Conservation (phyloP, 2,329 filamentous ascomycete genomes). For the Tothia fuscella region DNA sequence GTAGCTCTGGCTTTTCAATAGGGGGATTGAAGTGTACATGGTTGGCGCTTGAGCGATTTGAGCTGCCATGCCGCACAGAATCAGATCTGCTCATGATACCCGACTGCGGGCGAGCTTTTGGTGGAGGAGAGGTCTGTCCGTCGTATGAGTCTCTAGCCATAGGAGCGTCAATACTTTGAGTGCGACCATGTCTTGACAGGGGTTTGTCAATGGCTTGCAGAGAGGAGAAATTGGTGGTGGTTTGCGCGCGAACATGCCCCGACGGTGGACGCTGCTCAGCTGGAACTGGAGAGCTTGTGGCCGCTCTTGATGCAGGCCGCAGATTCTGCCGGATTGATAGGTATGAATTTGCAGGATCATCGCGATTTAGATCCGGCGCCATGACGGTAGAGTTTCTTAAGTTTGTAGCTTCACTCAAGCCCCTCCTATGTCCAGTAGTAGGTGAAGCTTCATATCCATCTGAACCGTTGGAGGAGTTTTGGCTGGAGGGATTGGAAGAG, state of each 20-base stretch:
- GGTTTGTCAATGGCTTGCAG: not conserved
- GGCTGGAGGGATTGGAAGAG: constrained; percentile 57
- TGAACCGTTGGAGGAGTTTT: constrained; percentile 61
- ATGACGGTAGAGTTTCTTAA: constrained; percentile 40
- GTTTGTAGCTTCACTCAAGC: constrained; percentile 58
- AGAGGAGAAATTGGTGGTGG: not conserved
- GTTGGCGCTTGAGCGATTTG: not conserved
- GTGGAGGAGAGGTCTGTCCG: constrained; percentile 32
- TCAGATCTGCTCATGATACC: constrained; percentile 27
- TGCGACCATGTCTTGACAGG: constrained; percentile 2
- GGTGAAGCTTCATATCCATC: constrained; percentile 36
- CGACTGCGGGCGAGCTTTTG: constrained; percentile 32
- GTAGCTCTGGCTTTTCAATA: constrained; percentile 47
- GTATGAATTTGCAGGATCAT: constrained; percentile 52
- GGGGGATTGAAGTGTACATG: constrained; percentile 18
- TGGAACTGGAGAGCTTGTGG: not conserved
- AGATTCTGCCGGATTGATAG: constrained; percentile 64
- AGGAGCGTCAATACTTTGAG: constrained; percentile 46
- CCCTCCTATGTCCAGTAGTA: constrained; percentile 52
- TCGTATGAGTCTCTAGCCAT: constrained; percentile 38
- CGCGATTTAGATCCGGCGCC: constrained; percentile 30
- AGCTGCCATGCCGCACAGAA: constrained; percentile 7
- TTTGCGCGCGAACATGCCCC: not conserved
- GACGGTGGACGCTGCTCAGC: not conserved
- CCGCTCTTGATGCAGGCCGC: constrained; percentile 37